Evolutionary conservation across 1,139 yeast genomes (phyloP).

Genomic region (Saccharomycopsis hybrid): DNA sequence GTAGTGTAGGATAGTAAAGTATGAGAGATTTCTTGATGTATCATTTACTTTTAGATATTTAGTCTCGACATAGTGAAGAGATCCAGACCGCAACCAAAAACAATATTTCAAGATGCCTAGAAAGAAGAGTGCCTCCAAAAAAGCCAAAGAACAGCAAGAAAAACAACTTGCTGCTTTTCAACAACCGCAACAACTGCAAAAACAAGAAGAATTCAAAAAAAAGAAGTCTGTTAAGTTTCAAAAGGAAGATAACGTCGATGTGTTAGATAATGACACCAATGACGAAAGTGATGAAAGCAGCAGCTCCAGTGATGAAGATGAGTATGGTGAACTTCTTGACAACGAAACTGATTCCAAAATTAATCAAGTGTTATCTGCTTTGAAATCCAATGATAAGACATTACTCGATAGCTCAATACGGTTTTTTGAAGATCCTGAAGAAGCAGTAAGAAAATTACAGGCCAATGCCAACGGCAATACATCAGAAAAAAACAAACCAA

Average conservation of each 20-base stretch:
- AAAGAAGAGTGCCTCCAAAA: constrained; percentile 84
- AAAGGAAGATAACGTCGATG: neutral
- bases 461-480: constrained; percentile 17
- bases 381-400: constrained; percentile 57
- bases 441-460: constrained; percentile 27
- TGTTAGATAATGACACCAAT: constrained; percentile 24
- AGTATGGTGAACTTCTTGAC: constrained; percentile 80
- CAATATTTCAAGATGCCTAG: constrained; percentile 57
- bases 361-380: constrained; percentile 60
- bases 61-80: no score
- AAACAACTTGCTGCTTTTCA: constrained; percentile 8
- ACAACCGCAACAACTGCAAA: constrained; percentile 22
- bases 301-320: constrained; percentile 77
- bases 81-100: no score
- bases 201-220: constrained; percentile 26
- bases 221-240: no score
- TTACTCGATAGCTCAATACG: constrained; percentile 58
- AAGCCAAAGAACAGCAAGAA: constrained; percentile 49
- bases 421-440: constrained; percentile 65
- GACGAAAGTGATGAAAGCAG: constrained; percentile 26
- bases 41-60: no score
- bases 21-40: no score
- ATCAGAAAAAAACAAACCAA: constrained; percentile 58
- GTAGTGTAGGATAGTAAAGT: no score
- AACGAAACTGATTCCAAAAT: constrained; percentile 81